Conservation (phyloP, 208 protist genomes). For the Borovskyia barvae region DNA sequence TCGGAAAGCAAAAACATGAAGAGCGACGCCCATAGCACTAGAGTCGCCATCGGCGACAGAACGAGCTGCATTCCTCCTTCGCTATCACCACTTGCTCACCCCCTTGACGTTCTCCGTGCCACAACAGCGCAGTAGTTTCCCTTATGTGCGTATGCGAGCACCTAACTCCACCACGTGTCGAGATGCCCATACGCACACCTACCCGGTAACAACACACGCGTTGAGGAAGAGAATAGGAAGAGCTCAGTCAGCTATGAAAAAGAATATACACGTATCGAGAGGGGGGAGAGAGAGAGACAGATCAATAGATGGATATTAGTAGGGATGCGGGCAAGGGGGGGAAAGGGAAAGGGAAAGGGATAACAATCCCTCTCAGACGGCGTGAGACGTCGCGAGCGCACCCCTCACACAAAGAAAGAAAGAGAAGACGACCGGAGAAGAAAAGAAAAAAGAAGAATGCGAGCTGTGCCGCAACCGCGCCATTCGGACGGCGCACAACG, state of each 20-base stretch:
- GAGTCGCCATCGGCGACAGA: conserved; percentile 3
- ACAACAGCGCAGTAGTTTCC: too few relatives aligned
- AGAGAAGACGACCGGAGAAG: background rate
- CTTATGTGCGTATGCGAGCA: background rate
- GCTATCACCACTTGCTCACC: too few relatives aligned
- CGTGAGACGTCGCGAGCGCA: too few relatives aligned
- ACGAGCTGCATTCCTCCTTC: too few relatives aligned
- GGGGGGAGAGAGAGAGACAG: background rate
- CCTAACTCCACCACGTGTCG: too few relatives aligned
- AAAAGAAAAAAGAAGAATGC: background rate
- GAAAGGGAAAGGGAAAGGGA: conserved; percentile 2
- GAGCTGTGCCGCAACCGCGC: too few relatives aligned
- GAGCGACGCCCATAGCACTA: conserved; percentile 19
- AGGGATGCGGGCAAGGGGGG: background rate
- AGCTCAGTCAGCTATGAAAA: background rate
- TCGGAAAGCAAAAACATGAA: conserved; percentile 7
- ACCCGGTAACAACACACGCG: too few relatives aligned
- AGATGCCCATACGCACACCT: too few relatives aligned
- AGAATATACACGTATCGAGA: background rate
- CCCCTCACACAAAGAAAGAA: background rate
- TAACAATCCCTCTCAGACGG: background rate
- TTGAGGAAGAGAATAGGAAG: too few relatives aligned
- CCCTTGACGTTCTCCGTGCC: too few relatives aligned
- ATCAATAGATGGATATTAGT: background rate
- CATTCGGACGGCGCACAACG: too few relatives aligned